Evolutionary conservation across 2,329 filamentous ascomycete genomes (phyloP).

Genomic region (Penicillium sp.): DNA sequence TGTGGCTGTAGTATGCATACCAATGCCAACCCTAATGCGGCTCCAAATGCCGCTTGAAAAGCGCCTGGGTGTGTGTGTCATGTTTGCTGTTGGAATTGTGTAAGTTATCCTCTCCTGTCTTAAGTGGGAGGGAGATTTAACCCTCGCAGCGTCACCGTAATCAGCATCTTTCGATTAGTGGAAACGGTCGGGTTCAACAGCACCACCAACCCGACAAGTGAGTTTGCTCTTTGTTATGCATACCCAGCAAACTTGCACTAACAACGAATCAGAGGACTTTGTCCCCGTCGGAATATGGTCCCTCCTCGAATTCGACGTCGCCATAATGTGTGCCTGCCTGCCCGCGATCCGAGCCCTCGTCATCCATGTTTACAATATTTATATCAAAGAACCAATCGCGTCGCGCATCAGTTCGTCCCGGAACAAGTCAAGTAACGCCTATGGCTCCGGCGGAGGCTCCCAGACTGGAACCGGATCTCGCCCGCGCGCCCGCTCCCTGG

Average conservation of each 20-base stretch:
- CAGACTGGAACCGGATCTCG: too few relatives aligned
- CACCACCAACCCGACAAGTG: conserved; percentile 13
- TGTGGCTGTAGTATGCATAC: background rate
- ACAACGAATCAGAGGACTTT: conserved; percentile 3
- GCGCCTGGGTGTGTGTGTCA: background rate
- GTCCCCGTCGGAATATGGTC: conserved; percentile 15
- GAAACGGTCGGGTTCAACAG: conserved; percentile 12
- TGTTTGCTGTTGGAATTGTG: conserved; percentile 13
- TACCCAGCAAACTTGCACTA: background rate
- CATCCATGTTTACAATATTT: background rate
- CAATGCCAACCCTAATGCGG: conserved; percentile 3
- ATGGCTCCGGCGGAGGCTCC: too few relatives aligned
- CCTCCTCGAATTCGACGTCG: conserved; percentile 10
- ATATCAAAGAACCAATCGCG: too few relatives aligned
- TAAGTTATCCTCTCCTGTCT: background rate
- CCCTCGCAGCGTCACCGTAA: conserved; percentile 6
- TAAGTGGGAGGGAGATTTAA: background rate
- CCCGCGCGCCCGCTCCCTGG: too few relatives aligned
- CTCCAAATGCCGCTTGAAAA: conserved; percentile 10
- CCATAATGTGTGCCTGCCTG: conserved; percentile 14
- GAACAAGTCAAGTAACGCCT: too few relatives aligned
- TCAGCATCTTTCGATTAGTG: conserved; percentile 9
- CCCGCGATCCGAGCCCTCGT: conserved; percentile 5
- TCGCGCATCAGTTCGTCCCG: too few relatives aligned
- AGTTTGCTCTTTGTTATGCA: background rate